Evolutionary conservation across 805 yeast genomes (phyloP).

Genomic region (Yamadazyma paraphyllophila): DNA sequence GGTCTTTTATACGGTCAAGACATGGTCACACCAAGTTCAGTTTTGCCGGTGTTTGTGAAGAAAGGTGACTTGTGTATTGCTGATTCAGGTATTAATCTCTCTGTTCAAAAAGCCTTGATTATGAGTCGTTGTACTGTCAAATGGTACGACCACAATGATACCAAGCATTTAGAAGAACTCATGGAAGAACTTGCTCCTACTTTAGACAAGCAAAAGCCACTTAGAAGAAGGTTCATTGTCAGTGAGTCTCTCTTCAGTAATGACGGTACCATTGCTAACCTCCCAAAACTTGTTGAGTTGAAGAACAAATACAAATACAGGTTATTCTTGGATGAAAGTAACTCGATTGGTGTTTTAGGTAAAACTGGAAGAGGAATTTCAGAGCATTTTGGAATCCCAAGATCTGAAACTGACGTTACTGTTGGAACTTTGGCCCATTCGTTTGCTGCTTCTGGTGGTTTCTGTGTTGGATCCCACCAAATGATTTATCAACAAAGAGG

Average conservation of each 20-base stretch:
- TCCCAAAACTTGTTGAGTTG: constrained; percentile 66
- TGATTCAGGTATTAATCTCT: constrained; percentile 71
- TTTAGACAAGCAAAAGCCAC: constrained; percentile 62
- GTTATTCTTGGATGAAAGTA: constrained; percentile 81
- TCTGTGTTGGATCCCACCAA: constrained; percentile 79
- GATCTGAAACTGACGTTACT: constrained; percentile 77
- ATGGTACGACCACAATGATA: constrained; percentile 85
- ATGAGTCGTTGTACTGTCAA: constrained; percentile 83
- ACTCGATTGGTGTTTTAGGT: constrained; percentile 86
- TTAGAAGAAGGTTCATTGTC: constrained; percentile 86
- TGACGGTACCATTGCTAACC: constrained; percentile 75
- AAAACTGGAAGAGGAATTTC: constrained; percentile 79
- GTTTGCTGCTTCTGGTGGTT: constrained; percentile 87
- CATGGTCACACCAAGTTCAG: constrained; percentile 79
- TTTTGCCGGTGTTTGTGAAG: constrained; percentile 88
- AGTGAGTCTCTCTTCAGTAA: constrained; percentile 87
- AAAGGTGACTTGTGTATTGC: constrained; percentile 92
- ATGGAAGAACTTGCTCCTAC: constrained; percentile 59
- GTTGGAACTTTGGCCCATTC: constrained; percentile 83
- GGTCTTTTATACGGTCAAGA: constrained; percentile 93
- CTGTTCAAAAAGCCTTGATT: constrained; percentile 84
- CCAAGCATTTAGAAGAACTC: constrained; percentile 73
- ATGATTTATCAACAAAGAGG: constrained; percentile 93
- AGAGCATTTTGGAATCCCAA: constrained; percentile 67
- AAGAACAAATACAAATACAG: constrained; percentile 83